phyloP scores from a whole-genome alignment of 805 yeast species.

The Wickerhamomyces bisporus region DNA sequence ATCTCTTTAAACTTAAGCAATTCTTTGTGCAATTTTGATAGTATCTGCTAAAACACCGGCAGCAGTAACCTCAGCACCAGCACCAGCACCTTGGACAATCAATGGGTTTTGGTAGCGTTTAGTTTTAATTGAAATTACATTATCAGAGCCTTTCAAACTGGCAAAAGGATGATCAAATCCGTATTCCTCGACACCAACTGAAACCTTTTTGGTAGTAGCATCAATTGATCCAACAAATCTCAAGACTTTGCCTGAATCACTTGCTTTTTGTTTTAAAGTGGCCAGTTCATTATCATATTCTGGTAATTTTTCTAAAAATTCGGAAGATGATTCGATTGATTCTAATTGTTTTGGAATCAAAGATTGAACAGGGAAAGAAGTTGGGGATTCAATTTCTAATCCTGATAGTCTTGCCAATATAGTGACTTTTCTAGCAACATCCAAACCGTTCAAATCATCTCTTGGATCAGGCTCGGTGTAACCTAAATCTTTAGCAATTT shows the following conservation, averaged over 20 bases:
- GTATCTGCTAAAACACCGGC: slow-evolving; percentile 94
- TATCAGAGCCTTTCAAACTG: slow-evolving; percentile 90
- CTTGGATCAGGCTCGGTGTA: slow-evolving; percentile 99
- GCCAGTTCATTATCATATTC: slow-evolving; percentile 78
- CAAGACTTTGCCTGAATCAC: slow-evolving; percentile 76
- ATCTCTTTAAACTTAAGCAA: too few relatives aligned
- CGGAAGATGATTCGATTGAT: slow-evolving; percentile 63
- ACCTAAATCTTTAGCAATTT: slow-evolving; percentile 83
- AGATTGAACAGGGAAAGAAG: slow-evolving; percentile 91
- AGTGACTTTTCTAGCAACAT: slow-evolving; percentile 97
- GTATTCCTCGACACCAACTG: slow-evolving; percentile 87
- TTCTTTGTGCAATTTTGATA: slow-evolving; percentile 85
- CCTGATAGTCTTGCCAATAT: slow-evolving; percentile 94
- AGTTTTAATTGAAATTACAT: slow-evolving; percentile 87
- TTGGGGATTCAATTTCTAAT: slow-evolving; percentile 74
- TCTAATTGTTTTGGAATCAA: slow-evolving; percentile 87
- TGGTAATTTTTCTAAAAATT: slow-evolving; percentile 77
- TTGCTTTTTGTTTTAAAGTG: slow-evolving; percentile 73
- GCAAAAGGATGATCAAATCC: slow-evolving; percentile 93
- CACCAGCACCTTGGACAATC: slow-evolving; percentile 96
- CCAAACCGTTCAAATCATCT: slow-evolving; percentile 96
- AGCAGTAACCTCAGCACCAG: slow-evolving; percentile 75
- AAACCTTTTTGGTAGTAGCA: slow-evolving; percentile 57
- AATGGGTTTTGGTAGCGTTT: slow-evolving; percentile 91
- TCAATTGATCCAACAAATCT: slow-evolving; percentile 94